A percentile compares a stretch with the other conserved stretches of the same genome.
These are phyloP conservation scores for Geosmithia flava DNA, from an alignment of 2,329 filamentous ascomycete genomes.

Conservation along the genomic window DNA sequence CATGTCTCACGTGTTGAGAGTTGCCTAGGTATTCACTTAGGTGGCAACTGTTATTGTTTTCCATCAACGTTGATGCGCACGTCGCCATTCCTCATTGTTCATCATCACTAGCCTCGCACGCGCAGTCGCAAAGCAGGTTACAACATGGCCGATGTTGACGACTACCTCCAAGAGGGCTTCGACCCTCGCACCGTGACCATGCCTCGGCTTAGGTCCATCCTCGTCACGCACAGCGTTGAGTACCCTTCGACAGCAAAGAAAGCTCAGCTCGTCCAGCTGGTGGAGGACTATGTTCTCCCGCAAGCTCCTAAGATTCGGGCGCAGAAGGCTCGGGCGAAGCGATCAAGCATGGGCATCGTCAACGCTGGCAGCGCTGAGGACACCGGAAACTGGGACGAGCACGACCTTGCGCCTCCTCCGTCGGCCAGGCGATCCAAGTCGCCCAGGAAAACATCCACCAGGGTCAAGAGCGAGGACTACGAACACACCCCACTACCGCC, in stretches of 20 bases:
- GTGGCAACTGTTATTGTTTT: neutral
- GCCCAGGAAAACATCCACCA: slow-evolving; percentile 33
- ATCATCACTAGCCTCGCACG: slow-evolving; percentile 4
- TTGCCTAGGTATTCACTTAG: neutral
- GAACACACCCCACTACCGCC: slow-evolving; percentile 22
- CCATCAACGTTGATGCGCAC: neutral
- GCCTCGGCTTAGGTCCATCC: slow-evolving; percentile 77
- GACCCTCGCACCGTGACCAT: slow-evolving; percentile 76
- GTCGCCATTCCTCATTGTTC: neutral
- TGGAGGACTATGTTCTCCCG: slow-evolving; percentile 66
- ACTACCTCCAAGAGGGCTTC: slow-evolving; percentile 80
- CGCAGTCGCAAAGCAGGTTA: slow-evolving; percentile 5
- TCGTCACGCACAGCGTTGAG: slow-evolving; percentile 75
- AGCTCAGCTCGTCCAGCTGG: slow-evolving; percentile 70
- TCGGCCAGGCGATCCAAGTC: slow-evolving; percentile 40
- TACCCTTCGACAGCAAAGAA: slow-evolving; percentile 92
- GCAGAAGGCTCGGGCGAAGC: slow-evolving; percentile 65
- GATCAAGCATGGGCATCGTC: slow-evolving; percentile 76
- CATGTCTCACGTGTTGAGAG: neutral
- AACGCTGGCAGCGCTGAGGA: slow-evolving; percentile 56
- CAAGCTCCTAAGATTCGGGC: slow-evolving; percentile 66
- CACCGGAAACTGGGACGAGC: slow-evolving; percentile 47
- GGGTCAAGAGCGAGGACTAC: slow-evolving; percentile 37
- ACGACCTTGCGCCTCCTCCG: slow-evolving; percentile 38
- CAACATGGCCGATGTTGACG: slow-evolving; percentile 55